A percentile compares a stretch with the other conserved stretches of the same genome.
phyloP scores from a whole-genome alignment of 2,329 filamentous ascomycete genomes.

The Fusarium xylarioides region DNA sequence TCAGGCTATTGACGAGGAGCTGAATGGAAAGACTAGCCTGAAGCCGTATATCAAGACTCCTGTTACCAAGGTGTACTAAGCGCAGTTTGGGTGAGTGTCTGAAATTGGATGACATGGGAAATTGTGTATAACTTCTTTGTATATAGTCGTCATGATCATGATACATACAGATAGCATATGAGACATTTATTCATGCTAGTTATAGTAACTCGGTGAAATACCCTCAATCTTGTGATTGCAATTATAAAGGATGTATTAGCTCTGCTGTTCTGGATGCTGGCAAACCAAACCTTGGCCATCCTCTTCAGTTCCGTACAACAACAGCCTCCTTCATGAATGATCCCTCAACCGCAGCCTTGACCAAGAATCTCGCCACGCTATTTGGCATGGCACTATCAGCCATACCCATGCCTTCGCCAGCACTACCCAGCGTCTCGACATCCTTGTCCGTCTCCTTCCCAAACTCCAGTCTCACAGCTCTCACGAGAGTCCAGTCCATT shows the following conservation, averaged over 20 bases:
- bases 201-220: fast-evolving
- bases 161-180: neutral
- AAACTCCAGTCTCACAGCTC: conserved; percentile 46
- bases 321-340: conserved; percentile 32
- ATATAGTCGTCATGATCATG: neutral
- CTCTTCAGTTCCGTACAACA: conserved; percentile 17
- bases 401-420: conserved; percentile 45
- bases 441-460: conserved; percentile 22
- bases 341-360: conserved; percentile 46
- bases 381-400: conserved; percentile 42
- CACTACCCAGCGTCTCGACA: conserved; percentile 43
- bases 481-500: conserved; percentile 51
- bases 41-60: conserved; percentile 41
- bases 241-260: fast-evolving
- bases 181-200: neutral
- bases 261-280: neutral
- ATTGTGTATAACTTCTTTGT: neutral
- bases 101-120: neutral
- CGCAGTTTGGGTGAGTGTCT: neutral
- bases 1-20: conserved; percentile 43
- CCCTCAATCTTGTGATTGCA: fast-evolving
- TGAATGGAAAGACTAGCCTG: conserved; percentile 44
- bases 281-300: fast-evolving
- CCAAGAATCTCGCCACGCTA: conserved; percentile 46
- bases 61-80: conserved; percentile 36